Evolutionary conservation across 2,329 filamentous ascomycete species (phyloP).

Genomic region (Penicillium sp.): DNA sequence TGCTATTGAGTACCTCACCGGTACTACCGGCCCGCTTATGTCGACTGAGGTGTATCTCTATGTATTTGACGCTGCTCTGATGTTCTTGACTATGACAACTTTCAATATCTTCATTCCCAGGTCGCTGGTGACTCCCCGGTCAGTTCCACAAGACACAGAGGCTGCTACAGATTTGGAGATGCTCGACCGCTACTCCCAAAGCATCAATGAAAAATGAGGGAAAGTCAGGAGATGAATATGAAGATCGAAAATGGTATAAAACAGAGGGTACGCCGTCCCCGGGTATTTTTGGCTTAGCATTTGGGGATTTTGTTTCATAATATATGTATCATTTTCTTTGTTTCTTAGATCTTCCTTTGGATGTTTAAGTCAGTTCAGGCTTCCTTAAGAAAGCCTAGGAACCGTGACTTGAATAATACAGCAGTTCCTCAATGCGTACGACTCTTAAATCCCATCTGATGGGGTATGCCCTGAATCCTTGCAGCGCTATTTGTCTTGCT

Average conservation of each 20-base stretch:
- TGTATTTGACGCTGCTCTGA: conserved; percentile 7
- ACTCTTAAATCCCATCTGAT: too few relatives aligned
- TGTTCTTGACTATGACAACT: conserved; percentile 6
- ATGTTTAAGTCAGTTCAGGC: too few relatives aligned
- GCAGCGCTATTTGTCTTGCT: too few relatives aligned
- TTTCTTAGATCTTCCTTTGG: too few relatives aligned
- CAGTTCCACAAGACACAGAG: not conserved
- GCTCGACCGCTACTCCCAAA: not conserved
- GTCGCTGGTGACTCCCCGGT: not conserved
- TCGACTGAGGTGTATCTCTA: conserved; percentile 5
- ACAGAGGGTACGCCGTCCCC: not conserved
- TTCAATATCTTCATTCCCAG: conserved; percentile 1
- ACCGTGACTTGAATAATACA: too few relatives aligned
- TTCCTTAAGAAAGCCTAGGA: too few relatives aligned
- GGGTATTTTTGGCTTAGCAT: not conserved
- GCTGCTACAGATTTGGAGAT: not conserved
- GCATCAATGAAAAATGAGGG: not conserved
- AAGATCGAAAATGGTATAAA: not conserved
- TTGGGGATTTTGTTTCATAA: not conserved
- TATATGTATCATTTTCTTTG: too few relatives aligned
- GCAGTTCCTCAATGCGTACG: too few relatives aligned
- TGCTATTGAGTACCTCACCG: conserved; percentile 5
- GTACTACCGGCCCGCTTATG: conserved; percentile 1
- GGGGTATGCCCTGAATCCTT: too few relatives aligned
- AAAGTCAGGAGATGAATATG: not conserved